phyloP scores from a whole-genome alignment of 2,329 filamentous ascomycete species.

The Epichloe hybrida region DNA sequence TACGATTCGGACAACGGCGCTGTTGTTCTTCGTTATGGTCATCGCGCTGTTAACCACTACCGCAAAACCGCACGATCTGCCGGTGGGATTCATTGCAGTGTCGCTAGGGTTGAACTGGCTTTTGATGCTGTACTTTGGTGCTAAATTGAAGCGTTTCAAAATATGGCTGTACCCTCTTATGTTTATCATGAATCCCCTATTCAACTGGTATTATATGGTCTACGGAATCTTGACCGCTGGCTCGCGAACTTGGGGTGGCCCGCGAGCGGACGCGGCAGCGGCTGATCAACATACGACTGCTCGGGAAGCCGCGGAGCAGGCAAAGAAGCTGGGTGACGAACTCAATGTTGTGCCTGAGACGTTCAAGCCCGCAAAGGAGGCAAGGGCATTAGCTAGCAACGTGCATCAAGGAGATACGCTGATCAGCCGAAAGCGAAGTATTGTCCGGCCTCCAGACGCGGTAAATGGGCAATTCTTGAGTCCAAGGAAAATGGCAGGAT shows the following conservation, averaged over 20 bases:
- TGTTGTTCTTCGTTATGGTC: slow-evolving; percentile 89
- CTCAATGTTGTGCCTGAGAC: slow-evolving; percentile 82
- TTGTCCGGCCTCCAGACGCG: slow-evolving; percentile 57
- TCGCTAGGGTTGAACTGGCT: slow-evolving; percentile 88
- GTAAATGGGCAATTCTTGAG: slow-evolving; percentile 70
- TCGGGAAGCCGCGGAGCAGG: slow-evolving; percentile 71
- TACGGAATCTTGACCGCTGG: slow-evolving; percentile 93
- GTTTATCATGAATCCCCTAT: slow-evolving; percentile 90
- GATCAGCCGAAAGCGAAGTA: slow-evolving; percentile 38
- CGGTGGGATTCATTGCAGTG: slow-evolving; percentile 85
- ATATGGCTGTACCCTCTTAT: slow-evolving; percentile 91
- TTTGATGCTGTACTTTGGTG: slow-evolving; percentile 91
- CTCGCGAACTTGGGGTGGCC: slow-evolving; percentile 90
- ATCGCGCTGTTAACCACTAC: slow-evolving; percentile 76
- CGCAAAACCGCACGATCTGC: slow-evolving; percentile 63
- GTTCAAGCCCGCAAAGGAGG: slow-evolving; percentile 51
- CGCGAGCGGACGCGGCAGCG: slow-evolving; percentile 73
- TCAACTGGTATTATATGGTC: slow-evolving; percentile 98
- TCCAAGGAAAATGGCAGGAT: slow-evolving; percentile 24
- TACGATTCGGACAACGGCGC: slow-evolving; percentile 84
- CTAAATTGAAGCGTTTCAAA: slow-evolving; percentile 78
- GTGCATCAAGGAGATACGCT: slow-evolving; percentile 14
- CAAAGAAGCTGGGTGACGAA: slow-evolving; percentile 68
- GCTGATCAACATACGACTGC: slow-evolving; percentile 66
- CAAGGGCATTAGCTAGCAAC: slow-evolving; percentile 22